These are phyloP conservation scores for Rutidosis leptorrhynchoides DNA, from an alignment of 129 eudicot genomes.

Conservation along the genomic window DNA sequence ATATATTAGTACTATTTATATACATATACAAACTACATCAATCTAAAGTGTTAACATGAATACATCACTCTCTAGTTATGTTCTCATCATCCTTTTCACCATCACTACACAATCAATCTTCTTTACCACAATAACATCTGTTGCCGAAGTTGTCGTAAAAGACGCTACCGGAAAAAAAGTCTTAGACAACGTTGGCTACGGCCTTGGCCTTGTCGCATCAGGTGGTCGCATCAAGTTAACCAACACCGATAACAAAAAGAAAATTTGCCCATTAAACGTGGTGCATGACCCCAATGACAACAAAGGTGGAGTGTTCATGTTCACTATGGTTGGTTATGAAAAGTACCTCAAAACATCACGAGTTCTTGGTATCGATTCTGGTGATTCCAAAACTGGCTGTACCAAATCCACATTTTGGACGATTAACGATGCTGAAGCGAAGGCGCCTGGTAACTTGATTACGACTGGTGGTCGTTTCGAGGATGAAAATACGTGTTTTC, in stretches of 20 bases:
- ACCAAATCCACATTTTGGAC: background rate
- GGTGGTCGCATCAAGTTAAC: conserved; percentile 24
- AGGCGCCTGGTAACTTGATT: conserved; percentile 18
- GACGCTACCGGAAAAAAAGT: conserved; percentile 17
- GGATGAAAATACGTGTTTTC: background rate
- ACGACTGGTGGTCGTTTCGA: conserved; percentile 16
- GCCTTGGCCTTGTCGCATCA: conserved; percentile 1
- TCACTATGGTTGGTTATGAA: background rate
- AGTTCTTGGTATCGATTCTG: conserved; percentile 5
- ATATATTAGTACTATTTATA: too few relatives aligned
- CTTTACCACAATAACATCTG: background rate
- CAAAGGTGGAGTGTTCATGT: conserved; percentile 4
- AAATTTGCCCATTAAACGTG: background rate
- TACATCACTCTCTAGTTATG: background rate
- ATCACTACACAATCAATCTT: conserved; percentile 1
- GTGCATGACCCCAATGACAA: conserved; percentile 15
- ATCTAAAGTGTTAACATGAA: conserved; percentile 6
- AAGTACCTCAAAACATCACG: background rate
- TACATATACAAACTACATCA: background rate
- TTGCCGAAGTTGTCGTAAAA: background rate
- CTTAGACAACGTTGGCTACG: conserved; percentile 2
- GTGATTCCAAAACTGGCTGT: background rate
- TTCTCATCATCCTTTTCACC: background rate
- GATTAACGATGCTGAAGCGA: conserved; percentile 9
- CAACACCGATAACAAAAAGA: background rate